A percentile compares a stretch with the other conserved stretches of the same genome.
Conservation (phyloP, 2,329 filamentous ascomycete genomes). For the Boeremia lycopersici region DNA sequence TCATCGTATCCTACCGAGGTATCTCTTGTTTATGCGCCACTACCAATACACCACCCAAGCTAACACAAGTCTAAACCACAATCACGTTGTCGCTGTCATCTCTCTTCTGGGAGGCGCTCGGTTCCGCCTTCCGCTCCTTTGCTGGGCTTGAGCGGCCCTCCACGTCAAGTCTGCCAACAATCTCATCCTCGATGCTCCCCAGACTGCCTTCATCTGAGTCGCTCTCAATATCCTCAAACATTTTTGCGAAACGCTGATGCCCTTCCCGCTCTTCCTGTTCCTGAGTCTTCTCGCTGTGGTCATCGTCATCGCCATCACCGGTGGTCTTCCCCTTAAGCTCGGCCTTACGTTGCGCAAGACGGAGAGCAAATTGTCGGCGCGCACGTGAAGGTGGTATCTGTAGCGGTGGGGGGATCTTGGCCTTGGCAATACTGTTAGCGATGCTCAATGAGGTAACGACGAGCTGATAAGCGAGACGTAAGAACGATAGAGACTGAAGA, state of each 20-base stretch:
- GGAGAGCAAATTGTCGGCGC: constrained; percentile 85
- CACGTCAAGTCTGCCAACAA: constrained; percentile 12
- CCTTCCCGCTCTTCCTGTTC: constrained; percentile 41
- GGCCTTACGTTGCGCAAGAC: constrained; percentile 65
- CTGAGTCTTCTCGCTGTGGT: constrained; percentile 23
- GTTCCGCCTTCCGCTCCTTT: constrained; percentile 4
- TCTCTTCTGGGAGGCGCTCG: background rate
- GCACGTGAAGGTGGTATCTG: constrained; percentile 87
- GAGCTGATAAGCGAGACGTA: constrained; percentile 16
- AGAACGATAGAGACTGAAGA: background rate
- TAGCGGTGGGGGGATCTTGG: constrained; percentile 60
- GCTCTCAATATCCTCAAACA: constrained; percentile 45
- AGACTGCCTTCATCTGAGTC: constrained; percentile 33
- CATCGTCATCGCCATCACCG: constrained; percentile 26
- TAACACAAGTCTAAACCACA: constrained; percentile 5
- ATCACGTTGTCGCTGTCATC: constrained; percentile 2
- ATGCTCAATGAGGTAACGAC: background rate
- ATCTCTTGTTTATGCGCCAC: constrained; percentile 16
- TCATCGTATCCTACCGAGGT: constrained; percentile 13
- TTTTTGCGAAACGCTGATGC: constrained; percentile 39
- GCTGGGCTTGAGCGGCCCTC: constrained; percentile 6
- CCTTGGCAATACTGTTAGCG: constrained; percentile 54
- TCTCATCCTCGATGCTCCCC: constrained; percentile 14
- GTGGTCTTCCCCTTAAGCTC: constrained; percentile 28
- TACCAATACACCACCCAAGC: constrained; percentile 13